Evolutionary conservation across 2,329 filamentous ascomycete species (phyloP).

Genomic region (Venturia asperata): DNA sequence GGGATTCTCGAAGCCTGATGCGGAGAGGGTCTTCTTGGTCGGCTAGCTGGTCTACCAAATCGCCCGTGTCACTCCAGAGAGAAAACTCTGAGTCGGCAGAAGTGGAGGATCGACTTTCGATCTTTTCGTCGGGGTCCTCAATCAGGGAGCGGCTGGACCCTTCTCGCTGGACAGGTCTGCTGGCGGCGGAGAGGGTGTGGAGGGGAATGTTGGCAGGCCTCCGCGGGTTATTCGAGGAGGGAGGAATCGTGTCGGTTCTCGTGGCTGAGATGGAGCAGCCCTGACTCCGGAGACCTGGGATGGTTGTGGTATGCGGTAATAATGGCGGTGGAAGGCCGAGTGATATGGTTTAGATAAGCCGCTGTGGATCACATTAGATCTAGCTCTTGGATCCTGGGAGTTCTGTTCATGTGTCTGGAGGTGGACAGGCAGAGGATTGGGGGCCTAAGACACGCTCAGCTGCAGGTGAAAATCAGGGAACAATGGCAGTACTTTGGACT

Average conservation of each 20-base stretch:
- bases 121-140: conserved; percentile 35
- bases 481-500: neutral
- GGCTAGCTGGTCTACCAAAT: conserved; percentile 84
- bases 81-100: conserved; percentile 61
- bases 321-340: conserved; percentile 3
- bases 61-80: conserved; percentile 89
- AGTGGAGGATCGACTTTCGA: conserved; percentile 27
- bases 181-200: conserved; percentile 56
- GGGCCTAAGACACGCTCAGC: neutral
- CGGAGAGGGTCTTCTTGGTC: conserved; percentile 70
- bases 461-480: conserved; percentile 3
- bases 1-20: conserved; percentile 58
- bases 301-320: neutral
- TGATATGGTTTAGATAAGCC: conserved; percentile 9
- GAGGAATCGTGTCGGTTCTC: conserved; percentile 75
- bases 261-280: conserved; percentile 54
- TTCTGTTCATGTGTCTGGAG: conserved; percentile 2
- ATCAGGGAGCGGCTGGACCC: conserved; percentile 9
- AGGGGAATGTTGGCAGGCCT: conserved; percentile 84
- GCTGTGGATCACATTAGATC: conserved; percentile 8
- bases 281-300: conserved; percentile 12
- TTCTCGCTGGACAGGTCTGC: neutral
- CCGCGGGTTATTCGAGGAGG: conserved; percentile 50
- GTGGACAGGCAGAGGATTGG: neutral
- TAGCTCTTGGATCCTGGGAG: neutral